Conservation (phyloP, 768 basidiomycete species). For the Tephrocybe sp. region DNA sequence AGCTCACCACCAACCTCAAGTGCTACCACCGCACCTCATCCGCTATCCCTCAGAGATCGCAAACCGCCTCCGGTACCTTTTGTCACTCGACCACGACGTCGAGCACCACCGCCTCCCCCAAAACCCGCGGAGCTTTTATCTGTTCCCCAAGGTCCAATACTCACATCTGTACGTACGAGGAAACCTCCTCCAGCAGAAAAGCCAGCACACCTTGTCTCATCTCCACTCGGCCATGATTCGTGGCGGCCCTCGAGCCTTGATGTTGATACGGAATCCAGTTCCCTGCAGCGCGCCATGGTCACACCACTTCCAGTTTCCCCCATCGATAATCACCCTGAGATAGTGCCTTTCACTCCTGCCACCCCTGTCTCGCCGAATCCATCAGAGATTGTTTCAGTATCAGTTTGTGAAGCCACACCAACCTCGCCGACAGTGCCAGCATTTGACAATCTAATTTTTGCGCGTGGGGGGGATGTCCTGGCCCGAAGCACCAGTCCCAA, state of each 20-base stretch:
- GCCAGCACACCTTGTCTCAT: conserved; percentile 19
- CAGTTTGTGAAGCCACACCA: background rate
- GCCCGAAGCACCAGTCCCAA: background rate
- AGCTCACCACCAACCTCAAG: conserved; percentile 8
- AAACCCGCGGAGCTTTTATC: conserved; percentile 13
- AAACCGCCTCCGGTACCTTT: conserved; percentile 25
- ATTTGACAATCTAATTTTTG: background rate
- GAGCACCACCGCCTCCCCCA: conserved; percentile 17
- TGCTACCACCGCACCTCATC: conserved; percentile 12
- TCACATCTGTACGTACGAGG: conserved; percentile 31
- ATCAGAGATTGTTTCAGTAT: background rate
- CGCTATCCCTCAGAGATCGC: conserved; percentile 23
- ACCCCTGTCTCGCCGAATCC: background rate
- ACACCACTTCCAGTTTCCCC: conserved; percentile 40
- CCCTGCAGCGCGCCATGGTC: conserved; percentile 31
- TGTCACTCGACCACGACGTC: conserved; percentile 25
- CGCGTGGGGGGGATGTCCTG: background rate
- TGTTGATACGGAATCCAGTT: conserved; percentile 14
- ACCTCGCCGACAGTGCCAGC: background rate
- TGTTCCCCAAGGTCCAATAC: conserved; percentile 22
- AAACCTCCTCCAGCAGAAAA: conserved; percentile 23
- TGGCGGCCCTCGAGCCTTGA: conserved; percentile 13
- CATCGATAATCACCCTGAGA: conserved; percentile 16
- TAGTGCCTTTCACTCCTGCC: background rate
- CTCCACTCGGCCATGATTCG: conserved; percentile 28